phyloP scores from a whole-genome alignment of 352 stramenopile genomes.

The Phytopythium boreale region DNA sequence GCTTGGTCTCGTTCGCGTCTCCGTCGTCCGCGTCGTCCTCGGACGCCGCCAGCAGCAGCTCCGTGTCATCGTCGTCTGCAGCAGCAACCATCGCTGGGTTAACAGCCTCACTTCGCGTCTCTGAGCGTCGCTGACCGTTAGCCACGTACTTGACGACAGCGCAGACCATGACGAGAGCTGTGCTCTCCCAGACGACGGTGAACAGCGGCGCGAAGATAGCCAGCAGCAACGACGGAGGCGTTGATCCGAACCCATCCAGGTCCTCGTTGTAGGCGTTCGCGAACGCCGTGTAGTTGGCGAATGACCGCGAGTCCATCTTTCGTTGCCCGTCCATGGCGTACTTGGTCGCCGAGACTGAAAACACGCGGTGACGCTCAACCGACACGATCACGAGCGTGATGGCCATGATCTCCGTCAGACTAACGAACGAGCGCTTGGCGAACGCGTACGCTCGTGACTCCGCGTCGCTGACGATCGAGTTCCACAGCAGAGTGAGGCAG shows the following conservation, averaged over 20 bases:
- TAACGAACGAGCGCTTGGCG: constrained; percentile 36
- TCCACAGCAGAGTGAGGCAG: constrained; percentile 37
- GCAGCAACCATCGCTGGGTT: background rate
- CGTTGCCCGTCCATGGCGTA: constrained; percentile 38
- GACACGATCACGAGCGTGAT: constrained; percentile 23
- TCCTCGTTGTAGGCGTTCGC: constrained; percentile 53
- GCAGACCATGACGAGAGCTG: constrained; percentile 16
- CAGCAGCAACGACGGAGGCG: constrained; percentile 16
- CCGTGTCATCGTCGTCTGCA: background rate
- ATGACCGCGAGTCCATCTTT: constrained; percentile 26
- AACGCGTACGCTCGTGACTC: constrained; percentile 45
- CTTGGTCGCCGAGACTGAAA: constrained; percentile 26
- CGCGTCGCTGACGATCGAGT: constrained; percentile 16
- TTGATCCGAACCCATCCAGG: constrained; percentile 37
- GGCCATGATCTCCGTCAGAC: constrained; percentile 30
- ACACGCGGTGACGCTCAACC: constrained; percentile 20
- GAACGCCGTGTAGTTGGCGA: constrained; percentile 26
- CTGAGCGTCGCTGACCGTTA: background rate
- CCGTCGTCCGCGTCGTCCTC: background rate
- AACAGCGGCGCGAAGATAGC: constrained; percentile 33
- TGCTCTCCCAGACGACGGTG: constrained; percentile 26
- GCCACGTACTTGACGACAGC: background rate
- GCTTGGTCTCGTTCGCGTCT: constrained; percentile 6
- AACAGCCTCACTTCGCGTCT: background rate
- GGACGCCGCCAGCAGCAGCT: background rate